Evolutionary conservation across 306 rosid species (phyloP).

Genomic region (Fagus crenata): DNA sequence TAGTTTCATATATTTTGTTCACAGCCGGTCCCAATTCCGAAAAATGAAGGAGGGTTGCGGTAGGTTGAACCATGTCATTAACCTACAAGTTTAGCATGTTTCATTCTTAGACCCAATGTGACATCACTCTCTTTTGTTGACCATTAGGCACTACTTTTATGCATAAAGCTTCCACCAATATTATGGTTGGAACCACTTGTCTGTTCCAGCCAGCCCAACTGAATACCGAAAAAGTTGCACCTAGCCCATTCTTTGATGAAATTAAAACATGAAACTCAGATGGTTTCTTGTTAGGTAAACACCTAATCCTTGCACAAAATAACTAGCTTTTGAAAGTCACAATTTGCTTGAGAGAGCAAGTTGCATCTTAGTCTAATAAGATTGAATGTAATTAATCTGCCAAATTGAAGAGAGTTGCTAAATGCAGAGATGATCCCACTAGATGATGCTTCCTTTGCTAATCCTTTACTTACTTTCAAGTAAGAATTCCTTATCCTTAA

Average conservation of each 20-base stretch:
- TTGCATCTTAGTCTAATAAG: neutral
- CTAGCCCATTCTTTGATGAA: neutral
- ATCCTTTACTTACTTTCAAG: neutral
- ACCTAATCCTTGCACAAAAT: neutral
- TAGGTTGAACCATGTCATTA: neutral
- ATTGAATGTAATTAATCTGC: neutral
- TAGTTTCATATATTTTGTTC: no score
- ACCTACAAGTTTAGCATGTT: neutral
- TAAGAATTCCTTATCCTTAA: neutral
- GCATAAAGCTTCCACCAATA: neutral
- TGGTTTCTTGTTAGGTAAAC: slow-evolving; percentile 2
- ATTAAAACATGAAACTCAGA: neutral
- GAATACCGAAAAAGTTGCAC: neutral
- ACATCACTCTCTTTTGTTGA: neutral
- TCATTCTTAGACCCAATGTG: neutral
- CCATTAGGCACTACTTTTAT: neutral
- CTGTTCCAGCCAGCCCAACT: neutral
- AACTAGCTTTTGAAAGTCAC: neutral
- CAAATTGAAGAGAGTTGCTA: neutral
- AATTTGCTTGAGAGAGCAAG: neutral
- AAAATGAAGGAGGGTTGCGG: no score
- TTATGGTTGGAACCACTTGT: neutral
- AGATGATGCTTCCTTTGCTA: neutral
- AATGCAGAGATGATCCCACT: neutral
- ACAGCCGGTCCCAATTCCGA: no score